Conservation (phyloP, 2,329 filamentous ascomycete species). For the Xylaria sp. region DNA sequence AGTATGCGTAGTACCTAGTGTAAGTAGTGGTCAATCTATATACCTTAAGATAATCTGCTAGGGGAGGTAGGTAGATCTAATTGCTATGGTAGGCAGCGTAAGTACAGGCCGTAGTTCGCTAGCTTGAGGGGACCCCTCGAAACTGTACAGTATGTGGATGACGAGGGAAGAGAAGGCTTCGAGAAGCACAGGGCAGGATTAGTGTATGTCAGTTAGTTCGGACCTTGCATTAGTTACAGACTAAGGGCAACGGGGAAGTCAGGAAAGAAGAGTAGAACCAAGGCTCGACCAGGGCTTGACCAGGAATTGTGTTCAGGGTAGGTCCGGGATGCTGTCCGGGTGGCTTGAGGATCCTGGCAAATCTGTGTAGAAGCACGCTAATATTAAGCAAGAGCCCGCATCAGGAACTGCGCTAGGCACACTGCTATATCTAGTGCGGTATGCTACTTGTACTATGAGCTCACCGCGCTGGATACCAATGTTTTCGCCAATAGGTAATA, state of each 20-base stretch:
- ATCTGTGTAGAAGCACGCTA: background rate
- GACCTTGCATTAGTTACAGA: conserved; percentile 43
- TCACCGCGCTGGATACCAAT: conserved; percentile 22
- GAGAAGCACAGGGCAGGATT: conserved; percentile 43
- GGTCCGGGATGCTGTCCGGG: conserved; percentile 23
- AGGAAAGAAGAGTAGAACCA: conserved; percentile 36
- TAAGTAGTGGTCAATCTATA: too few species aligned
- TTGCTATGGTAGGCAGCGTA: too few species aligned
- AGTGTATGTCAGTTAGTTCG: conserved; percentile 42
- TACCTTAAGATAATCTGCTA: too few species aligned
- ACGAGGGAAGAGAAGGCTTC: conserved; percentile 42
- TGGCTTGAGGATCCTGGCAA: conserved; percentile 32
- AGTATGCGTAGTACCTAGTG: too few species aligned
- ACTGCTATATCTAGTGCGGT: background rate
- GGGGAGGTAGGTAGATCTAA: too few species aligned
- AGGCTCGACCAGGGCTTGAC: conserved; percentile 24
- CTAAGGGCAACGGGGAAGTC: conserved; percentile 46
- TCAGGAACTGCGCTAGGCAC: background rate
- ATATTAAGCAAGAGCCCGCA: conserved; percentile 8
- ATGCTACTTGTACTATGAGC: conserved; percentile 2
- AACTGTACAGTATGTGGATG: conserved; percentile 27
- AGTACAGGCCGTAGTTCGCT: background rate
- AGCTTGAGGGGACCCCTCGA: conserved; percentile 19
- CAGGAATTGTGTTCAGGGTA: conserved; percentile 26
- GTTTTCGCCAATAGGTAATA: background rate